These are phyloP conservation scores for Venturia carpophila DNA, from an alignment of 2,329 filamentous ascomycete species.

Conservation along the genomic window DNA sequence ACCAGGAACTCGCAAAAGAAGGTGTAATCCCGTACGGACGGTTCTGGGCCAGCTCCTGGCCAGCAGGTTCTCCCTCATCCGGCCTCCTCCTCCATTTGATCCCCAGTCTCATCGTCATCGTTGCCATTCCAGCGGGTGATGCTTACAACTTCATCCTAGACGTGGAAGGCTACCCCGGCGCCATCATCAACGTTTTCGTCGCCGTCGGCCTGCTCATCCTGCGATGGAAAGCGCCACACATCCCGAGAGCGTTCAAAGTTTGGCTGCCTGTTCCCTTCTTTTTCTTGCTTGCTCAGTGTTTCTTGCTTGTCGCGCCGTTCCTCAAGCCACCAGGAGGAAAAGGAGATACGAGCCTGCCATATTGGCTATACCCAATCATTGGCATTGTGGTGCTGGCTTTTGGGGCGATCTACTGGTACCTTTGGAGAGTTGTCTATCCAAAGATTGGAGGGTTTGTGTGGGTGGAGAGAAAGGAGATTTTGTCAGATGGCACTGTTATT, in stretches of 20 bases:
- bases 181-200: conserved; percentile 33
- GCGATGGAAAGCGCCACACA: conserved; percentile 30
- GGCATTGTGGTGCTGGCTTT: conserved; percentile 34
- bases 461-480: conserved; percentile 2
- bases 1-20: conserved; percentile 62
- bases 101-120: conserved; percentile 55
- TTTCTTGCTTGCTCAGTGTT: conserved; percentile 35
- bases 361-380: conserved; percentile 39
- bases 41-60: conserved; percentile 58
- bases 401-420: conserved; percentile 33
- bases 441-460: conserved; percentile 24
- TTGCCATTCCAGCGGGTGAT: conserved; percentile 58
- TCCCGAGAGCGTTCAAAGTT: conserved; percentile 33
- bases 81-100: conserved; percentile 57
- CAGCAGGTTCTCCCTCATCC: conserved; percentile 57
- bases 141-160: conserved; percentile 62
- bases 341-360: conserved; percentile 36
- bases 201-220: conserved; percentile 31
- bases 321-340: conserved; percentile 35
- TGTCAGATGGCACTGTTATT: conserved; percentile 11
- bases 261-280: conserved; percentile 31
- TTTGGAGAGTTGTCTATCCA: conserved; percentile 24
- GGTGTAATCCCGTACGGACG: conserved; percentile 57
- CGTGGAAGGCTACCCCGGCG: conserved; percentile 35
- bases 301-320: conserved; percentile 38